Base-by-base conservation (phyloP, 768 basidiomycete genomes). In the Leccinum rimulosum region DNA sequence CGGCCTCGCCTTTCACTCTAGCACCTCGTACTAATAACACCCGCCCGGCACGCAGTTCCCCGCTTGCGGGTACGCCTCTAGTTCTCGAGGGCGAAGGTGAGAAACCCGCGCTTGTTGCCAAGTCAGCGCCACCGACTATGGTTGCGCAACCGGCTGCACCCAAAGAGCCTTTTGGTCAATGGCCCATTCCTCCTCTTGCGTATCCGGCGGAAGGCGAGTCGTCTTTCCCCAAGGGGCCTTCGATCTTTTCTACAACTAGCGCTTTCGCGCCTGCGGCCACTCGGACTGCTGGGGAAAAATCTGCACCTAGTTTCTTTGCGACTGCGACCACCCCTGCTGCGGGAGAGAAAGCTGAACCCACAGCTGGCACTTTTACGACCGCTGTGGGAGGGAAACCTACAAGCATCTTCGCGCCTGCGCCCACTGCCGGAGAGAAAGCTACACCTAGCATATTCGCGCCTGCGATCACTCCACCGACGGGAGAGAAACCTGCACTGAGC, bases 21-120 rank as follows among this genome's bases (percentile, higher is more conserved):
- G 50, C 81, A 17, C 83, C 84, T 19, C 78, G 87, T 40, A 80
- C 88, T 19, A 64, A 54, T 12, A 71, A 61, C 3, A 45, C 43
- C 8, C 82, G 86, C 7, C 89, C 89, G 0, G 72, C 79, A 3
- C 84, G 88, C n/a, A 92, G 91, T 63, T 91, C 91, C 3, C 91
- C 91, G 2, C 75, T 92, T 52, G 86, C 90, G 4, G 84, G 72
- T 57, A 76, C 79, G 6, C 75, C 84, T 54, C 75, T 75, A 56
- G 82, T 77, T 22, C 80, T 81, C 15, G 82, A 82, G 9, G 72
- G 72, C 17, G 71, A 73, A 36, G 55, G 63, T 11, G 61, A 50
- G 33, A 64, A 57, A n/a, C 25, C 49, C 33, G 65, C 54, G 19
- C 60, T 50, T 28, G 58, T 47, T 52, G 57, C 64, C 22, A 66